Percentiles rank a stretch among this genome's conserved stretches.
Evolutionary conservation across 1,139 yeast species (phyloP).

Genomic region (Lodderomyces parapsilosis): DNA sequence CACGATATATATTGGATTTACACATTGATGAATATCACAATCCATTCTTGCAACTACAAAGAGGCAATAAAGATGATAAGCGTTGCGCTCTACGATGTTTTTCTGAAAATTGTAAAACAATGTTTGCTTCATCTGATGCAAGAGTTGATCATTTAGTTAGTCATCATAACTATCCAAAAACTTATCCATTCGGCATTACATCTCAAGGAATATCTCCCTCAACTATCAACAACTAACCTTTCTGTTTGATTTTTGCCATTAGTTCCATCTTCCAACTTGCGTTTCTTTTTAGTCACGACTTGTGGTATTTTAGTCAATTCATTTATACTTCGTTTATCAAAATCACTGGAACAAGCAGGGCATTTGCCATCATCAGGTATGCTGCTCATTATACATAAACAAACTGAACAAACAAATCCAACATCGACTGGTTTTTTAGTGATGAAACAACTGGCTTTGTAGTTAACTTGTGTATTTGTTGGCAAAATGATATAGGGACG

Average conservation of each 20-base stretch:
- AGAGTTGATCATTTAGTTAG: constrained; percentile 48
- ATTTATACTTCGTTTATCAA: constrained; percentile 48
- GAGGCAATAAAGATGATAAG: constrained; percentile 34
- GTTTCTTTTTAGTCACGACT: constrained; percentile 40
- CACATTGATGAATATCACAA: constrained; percentile 57
- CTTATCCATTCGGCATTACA: constrained; percentile 39
- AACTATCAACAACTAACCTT: too few species aligned
- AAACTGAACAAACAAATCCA: constrained; percentile 94
- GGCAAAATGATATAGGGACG: constrained; percentile 77
- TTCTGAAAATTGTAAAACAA: constrained; percentile 33
- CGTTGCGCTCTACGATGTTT: constrained; percentile 40
- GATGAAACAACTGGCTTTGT: constrained; percentile 89
- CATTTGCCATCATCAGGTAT: constrained; percentile 55
- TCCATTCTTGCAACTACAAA: constrained; percentile 34
- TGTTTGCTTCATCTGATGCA: constrained; percentile 29
- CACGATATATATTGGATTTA: constrained; percentile 33
- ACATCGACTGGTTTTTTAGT: constrained; percentile 88
- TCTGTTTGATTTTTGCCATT: neutral
- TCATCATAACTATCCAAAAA: constrained; percentile 48
- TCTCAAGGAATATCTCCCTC: constrained; percentile 21
- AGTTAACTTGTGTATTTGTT: constrained; percentile 83
- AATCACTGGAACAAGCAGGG: constrained; percentile 53
- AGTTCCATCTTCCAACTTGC: constrained; percentile 25
- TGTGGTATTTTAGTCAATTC: constrained; percentile 52
- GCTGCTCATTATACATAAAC: constrained; percentile 76